These are phyloP conservation scores for Wickerhamiella shivajii DNA, from an alignment of 805 yeast species.

Conservation along the genomic window DNA sequence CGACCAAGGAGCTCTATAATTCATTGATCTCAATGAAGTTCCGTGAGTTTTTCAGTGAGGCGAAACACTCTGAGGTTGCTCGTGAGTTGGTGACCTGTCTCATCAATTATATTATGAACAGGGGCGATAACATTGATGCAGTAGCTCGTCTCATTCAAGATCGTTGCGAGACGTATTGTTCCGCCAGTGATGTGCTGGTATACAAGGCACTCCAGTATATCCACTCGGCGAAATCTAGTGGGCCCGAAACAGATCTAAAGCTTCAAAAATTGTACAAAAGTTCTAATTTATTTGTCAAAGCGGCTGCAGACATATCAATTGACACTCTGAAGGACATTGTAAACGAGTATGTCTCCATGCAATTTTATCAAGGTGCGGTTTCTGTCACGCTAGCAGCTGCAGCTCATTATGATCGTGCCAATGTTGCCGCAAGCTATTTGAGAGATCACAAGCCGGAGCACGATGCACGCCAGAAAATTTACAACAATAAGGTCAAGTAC, in stretches of 20 bases:
- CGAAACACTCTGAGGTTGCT: constrained; percentile 34
- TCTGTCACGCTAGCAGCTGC: constrained; percentile 70
- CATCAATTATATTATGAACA: constrained; percentile 72
- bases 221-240: constrained; percentile 42
- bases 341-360: constrained; percentile 58
- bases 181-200: constrained; percentile 81
- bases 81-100: constrained; percentile 81
- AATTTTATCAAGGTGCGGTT: constrained; percentile 73
- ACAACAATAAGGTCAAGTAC: constrained; percentile 39
- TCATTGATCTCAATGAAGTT: constrained; percentile 47
- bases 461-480: constrained; percentile 38
- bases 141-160: constrained; percentile 81
- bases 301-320: constrained; percentile 59
- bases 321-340: constrained; percentile 76
- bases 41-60: constrained; percentile 63
- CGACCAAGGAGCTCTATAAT: constrained; percentile 52
- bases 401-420: constrained; percentile 46
- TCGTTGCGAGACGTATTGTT: constrained; percentile 88
- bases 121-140: constrained; percentile 86
- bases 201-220: constrained; percentile 89
- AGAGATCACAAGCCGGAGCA: constrained; percentile 35
- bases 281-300: constrained; percentile 59
- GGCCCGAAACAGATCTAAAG: constrained; percentile 49
- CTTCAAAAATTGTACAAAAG: constrained; percentile 58
- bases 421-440: constrained; percentile 41